A percentile compares a stretch with the other conserved stretches of the same genome.
phyloP scores from a whole-genome alignment of 78 protist genomes.

The Dictyostelium firmibasis region DNA sequence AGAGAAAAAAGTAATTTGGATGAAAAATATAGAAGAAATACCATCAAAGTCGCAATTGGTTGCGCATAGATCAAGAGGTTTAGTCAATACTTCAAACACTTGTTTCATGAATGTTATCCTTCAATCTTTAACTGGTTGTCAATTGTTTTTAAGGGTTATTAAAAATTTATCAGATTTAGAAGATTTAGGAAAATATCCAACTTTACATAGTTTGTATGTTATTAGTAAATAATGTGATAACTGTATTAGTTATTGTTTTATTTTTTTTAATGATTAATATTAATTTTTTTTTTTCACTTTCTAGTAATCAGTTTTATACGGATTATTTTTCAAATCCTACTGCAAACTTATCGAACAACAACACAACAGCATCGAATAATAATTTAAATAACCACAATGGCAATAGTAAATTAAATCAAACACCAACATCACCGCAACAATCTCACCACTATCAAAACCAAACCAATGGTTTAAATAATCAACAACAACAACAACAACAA shows the following conservation, averaged over 20 bases:
- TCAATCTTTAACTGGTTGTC: slow-evolving; percentile 27
- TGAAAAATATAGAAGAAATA: slow-evolving; percentile 31
- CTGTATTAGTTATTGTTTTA: not conserved
- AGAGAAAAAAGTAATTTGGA: slow-evolving; percentile 36
- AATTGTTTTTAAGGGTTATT: slow-evolving; percentile 16
- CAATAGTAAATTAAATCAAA: not conserved
- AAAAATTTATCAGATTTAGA: slow-evolving; percentile 33
- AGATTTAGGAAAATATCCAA: slow-evolving; percentile 37
- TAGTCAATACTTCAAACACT: slow-evolving; percentile 60
- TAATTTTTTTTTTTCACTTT: not conserved
- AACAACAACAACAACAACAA: not conserved
- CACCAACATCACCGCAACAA: not conserved
- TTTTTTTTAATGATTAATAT: not conserved
- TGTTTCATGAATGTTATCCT: slow-evolving; percentile 72
- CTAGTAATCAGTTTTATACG: slow-evolving; percentile 19
- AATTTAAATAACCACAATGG: not conserved
- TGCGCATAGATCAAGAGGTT: slow-evolving; percentile 28
- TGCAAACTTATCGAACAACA: not conserved
- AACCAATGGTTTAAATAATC: not conserved
- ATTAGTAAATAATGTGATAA: not conserved
- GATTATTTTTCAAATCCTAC: slow-evolving; percentile 38
- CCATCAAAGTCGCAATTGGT: slow-evolving; percentile 1
- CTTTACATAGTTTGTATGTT: slow-evolving; percentile 37
- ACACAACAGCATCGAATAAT: not conserved
- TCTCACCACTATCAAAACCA: not conserved